Base-by-base conservation (phyloP, 768 basidiomycete species). In the Lactarius psammicola region DNA sequence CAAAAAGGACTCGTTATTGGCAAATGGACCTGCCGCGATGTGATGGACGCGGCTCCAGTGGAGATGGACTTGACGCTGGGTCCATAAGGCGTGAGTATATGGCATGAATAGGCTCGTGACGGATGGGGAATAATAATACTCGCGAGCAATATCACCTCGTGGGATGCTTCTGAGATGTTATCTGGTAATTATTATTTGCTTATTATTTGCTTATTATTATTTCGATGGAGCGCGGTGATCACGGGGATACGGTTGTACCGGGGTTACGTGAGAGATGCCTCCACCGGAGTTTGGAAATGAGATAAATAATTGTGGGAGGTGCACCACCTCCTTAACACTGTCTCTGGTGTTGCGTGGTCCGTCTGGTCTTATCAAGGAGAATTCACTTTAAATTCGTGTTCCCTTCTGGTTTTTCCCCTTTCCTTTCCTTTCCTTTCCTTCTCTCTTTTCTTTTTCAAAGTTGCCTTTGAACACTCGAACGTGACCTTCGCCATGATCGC, bases 401-500 rank as follows among this genome's bases (percentile, higher is more conserved):
- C 67, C 31, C 65, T 64, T 69, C 66, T 40, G 44, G 51, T 66
- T 59, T 62, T 69, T 71, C 70, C 55, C 61, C 65, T 30, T 55
- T 9, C 33, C 20, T 33, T 61, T 20, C 15, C 28, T 55, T 56
- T 40, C 62, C 59, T 51, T 62, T 49, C 15, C 17, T 28, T 42
- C 23, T 46, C 23, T 38, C 36, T 38, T 38, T 38, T 38, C 36
- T 38, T 38, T 38, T 38, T 17, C 40, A 46, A n/a, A 6, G 44
- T 46, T 49, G n/a, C 65, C 34, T 49, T 15, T 23, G 46, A 23
- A 49, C 46, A 62, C 42, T 49, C 34, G 40, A 65, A 73, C 76
- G 73, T 76, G 64, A 68, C 68, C 62, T 71, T 68, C 73, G 72
- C 74, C 77, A 79, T 79, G 78, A 76, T 74, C 71, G 70, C 75